Conservation (phyloP, 2,329 filamentous ascomycete species). For the Simplicillium aogashimaense region DNA sequence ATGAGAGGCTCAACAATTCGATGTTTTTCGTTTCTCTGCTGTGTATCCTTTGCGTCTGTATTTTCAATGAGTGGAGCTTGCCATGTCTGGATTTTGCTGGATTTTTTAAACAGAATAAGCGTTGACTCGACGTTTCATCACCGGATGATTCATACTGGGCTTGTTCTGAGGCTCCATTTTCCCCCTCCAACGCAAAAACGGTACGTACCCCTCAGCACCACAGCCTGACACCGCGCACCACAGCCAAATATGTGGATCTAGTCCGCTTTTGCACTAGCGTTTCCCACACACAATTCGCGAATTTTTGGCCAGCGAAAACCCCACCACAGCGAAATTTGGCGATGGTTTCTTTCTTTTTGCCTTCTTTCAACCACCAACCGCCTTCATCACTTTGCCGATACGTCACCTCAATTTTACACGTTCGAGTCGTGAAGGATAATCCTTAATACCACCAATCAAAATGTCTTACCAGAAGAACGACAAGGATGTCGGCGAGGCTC, state of each 20-base stretch:
- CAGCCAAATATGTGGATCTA: not conserved
- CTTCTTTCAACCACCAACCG: slow-evolving; percentile 14
- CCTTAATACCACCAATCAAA: slow-evolving; percentile 30
- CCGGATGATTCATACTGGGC: slow-evolving; percentile 6
- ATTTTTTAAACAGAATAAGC: not conserved
- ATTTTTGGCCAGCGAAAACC: slow-evolving; percentile 1
- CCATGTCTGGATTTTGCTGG: too few relatives aligned
- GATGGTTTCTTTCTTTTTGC: slow-evolving; percentile 7
- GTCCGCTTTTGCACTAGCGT: slow-evolving; percentile 5
- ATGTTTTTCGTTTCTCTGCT: not conserved
- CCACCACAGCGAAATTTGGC: not conserved
- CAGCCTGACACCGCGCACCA: not conserved
- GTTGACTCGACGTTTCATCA: not conserved
- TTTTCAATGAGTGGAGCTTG: too few relatives aligned
- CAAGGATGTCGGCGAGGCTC: slow-evolving; percentile 86
- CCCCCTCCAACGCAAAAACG: slow-evolving; percentile 1
- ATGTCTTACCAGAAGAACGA: slow-evolving; percentile 96
- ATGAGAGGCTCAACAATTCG: slow-evolving; percentile 15
- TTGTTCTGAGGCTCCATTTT: not conserved
- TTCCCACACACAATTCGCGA: not conserved
- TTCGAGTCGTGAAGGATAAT: slow-evolving; percentile 71
- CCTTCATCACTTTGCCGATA: slow-evolving; percentile 79
- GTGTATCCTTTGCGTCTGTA: too few relatives aligned
- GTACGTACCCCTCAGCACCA: too few relatives aligned
- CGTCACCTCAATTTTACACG: slow-evolving; percentile 32